Percentiles rank a stretch among this genome's conserved stretches.
Conservation (phyloP, 1,139 yeast genomes). For the Candida mesenterica region DNA sequence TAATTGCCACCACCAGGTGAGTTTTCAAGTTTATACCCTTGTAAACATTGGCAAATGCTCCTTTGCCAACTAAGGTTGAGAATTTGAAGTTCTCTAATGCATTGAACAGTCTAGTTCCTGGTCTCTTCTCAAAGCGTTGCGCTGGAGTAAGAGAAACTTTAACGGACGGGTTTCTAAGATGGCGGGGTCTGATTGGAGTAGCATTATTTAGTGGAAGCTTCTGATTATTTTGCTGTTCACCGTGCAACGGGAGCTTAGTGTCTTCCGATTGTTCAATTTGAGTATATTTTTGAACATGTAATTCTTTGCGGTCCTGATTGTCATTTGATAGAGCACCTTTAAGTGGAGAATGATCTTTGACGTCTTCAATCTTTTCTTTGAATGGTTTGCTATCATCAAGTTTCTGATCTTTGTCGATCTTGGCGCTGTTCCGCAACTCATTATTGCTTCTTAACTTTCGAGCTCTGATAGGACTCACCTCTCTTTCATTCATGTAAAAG, state of each 20-base stretch:
- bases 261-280: no score
- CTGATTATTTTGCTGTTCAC: neutral
- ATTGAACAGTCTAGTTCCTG: constrained; percentile 37
- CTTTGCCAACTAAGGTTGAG: constrained; percentile 67
- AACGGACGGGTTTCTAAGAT: constrained; percentile 32
- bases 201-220: constrained; percentile 5
- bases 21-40: constrained; percentile 64
- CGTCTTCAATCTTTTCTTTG: no score
- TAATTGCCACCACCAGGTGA: constrained; percentile 77
- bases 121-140: constrained; percentile 45
- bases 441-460: neutral
- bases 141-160: constrained; percentile 55
- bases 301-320: no score
- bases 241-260: no score
- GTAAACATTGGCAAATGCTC: constrained; percentile 79
- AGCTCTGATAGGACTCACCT: constrained; percentile 5
- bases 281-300: no score
- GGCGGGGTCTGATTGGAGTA: constrained; percentile 10
- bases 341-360: no score
- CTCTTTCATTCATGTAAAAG: constrained; percentile 3
- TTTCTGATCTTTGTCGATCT: neutral
- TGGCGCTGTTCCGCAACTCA: neutral
- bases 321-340: no score
- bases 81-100: constrained; percentile 56
- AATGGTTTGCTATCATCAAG: no score